A percentile compares a stretch with the other conserved stretches of the same genome.
phyloP scores from a whole-genome alignment of 345 rosid species.

The Populus deltoides region DNA sequence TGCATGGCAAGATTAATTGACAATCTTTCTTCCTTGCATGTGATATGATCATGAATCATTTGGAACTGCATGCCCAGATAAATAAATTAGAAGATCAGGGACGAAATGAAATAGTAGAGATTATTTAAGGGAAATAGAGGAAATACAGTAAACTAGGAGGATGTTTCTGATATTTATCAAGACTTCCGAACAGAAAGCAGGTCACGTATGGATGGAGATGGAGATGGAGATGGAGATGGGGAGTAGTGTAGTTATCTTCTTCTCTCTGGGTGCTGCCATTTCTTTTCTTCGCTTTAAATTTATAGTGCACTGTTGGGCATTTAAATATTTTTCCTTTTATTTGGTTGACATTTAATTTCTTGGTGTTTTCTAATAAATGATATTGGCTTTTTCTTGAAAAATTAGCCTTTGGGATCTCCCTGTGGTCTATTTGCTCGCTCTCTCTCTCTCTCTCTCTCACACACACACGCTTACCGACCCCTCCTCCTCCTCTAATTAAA shows the following conservation, averaged over 20 bases:
- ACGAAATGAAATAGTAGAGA: neutral
- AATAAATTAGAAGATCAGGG: neutral
- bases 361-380: constrained; percentile 55
- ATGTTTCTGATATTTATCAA: neutral
- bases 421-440: constrained; percentile 19
- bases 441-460: neutral
- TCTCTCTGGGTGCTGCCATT: constrained; percentile 35
- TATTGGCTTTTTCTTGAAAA: constrained; percentile 1
- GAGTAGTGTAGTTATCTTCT: neutral
- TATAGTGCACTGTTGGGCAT: constrained; percentile 17
- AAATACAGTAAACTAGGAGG: neutral
- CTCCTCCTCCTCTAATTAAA: constrained; percentile 1
- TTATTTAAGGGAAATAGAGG: neutral
- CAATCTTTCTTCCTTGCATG: neutral
- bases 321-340: constrained; percentile 29
- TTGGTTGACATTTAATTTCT: constrained; percentile 66
- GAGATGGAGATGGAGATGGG: too few relatives aligned
- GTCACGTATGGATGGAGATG: neutral
- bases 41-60: neutral
- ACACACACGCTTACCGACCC: constrained; percentile 23
- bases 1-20: neutral
- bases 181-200: neutral
- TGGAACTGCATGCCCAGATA: neutral
- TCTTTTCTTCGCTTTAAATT: constrained; percentile 16
- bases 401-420: constrained; percentile 30